Conservation (phyloP, 352 stramenopile genomes). For the Globisporangium paddicum region DNA sequence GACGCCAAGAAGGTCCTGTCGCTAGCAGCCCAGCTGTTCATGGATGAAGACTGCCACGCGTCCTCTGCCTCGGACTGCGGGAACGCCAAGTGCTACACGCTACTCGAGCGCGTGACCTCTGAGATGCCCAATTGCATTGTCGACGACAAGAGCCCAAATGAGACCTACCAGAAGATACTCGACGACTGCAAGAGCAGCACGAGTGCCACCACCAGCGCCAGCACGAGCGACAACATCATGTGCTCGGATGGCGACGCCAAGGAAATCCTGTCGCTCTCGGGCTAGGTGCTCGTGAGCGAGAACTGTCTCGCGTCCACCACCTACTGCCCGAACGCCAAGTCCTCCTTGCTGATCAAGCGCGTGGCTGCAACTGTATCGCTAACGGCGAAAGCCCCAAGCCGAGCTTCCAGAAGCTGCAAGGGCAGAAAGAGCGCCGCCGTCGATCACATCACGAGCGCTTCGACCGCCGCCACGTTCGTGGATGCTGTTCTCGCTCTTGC, state of each 20-base stretch:
- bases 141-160: not conserved
- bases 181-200: not conserved
- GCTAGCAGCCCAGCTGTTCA: not conserved
- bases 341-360: too few relatives aligned
- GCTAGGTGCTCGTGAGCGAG: not conserved
- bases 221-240: too few relatives aligned
- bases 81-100: not conserved
- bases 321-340: not conserved
- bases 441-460: too few relatives aligned
- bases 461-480: too few relatives aligned
- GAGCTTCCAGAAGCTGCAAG: not conserved
- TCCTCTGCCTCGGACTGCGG: not conserved
- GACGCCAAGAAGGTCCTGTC: not conserved
- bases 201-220: too few relatives aligned
- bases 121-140: not conserved
- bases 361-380: not conserved
- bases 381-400: not conserved
- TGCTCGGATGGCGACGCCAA: too few relatives aligned
- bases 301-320: not conserved
- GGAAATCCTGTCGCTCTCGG: not conserved
- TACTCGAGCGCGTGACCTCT: not conserved
- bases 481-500: too few relatives aligned
- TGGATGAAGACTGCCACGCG: not conserved
- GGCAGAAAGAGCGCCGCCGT: too few relatives aligned
- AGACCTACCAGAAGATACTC: not conserved